A percentile compares a stretch with the other conserved stretches of the same genome.
Conservation (phyloP, 345 rosid species). For the Boechera divaricarpa region DNA sequence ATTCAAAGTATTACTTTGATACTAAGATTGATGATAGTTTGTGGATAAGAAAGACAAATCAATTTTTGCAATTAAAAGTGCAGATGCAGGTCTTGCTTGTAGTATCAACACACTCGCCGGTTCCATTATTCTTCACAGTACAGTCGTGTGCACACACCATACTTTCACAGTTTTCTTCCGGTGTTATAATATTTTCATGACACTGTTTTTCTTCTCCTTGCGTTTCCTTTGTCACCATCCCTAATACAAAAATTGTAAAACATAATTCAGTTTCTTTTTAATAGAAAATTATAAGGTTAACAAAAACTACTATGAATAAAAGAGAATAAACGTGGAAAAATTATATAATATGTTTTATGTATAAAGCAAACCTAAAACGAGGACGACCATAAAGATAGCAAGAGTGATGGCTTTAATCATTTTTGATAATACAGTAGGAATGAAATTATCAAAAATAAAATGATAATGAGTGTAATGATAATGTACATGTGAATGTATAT, state of each 20-base stretch:
- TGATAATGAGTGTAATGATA: background rate
- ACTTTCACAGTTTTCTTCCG: background rate
- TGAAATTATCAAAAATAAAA: background rate
- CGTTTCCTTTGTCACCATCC: slow-evolving; percentile 1
- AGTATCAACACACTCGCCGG: background rate
- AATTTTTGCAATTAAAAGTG: background rate
- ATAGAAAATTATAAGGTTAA: background rate
- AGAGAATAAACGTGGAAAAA: no score
- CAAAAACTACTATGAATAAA: background rate
- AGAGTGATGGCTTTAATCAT: background rate
- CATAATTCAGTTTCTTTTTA: background rate
- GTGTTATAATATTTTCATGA: background rate
- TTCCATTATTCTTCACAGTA: background rate
- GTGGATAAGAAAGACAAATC: background rate
- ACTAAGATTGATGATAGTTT: background rate
- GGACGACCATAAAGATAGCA: slow-evolving; percentile 16
- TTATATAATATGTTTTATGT: background rate
- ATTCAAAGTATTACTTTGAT: background rate
- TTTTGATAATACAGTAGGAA: background rate
- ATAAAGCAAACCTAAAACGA: slow-evolving; percentile 21
- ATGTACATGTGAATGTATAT: background rate
- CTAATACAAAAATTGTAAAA: background rate
- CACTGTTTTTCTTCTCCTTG: background rate
- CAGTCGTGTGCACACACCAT: background rate
- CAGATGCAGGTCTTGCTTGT: background rate